A percentile compares a stretch with the other conserved stretches of the same genome.
These are phyloP conservation scores for Cryptosporidium sp. DNA, from an alignment of 169 alveolate genomes.

Conservation along the genomic window DNA sequence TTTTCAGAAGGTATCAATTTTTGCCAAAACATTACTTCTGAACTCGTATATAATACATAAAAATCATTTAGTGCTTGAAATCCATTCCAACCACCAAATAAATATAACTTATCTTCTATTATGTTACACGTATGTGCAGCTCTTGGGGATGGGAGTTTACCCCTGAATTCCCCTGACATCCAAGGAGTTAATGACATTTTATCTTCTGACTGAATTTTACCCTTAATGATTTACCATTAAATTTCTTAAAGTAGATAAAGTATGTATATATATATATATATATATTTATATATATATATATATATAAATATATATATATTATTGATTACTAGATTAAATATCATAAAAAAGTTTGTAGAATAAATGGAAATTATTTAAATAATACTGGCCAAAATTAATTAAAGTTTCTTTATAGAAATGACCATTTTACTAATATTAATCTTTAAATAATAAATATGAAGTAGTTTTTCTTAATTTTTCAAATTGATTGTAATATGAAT, in stretches of 20 bases:
- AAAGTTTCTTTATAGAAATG: neutral
- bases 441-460: too few species aligned
- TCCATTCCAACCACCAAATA: slow-evolving; percentile 86
- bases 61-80: slow-evolving; percentile 82
- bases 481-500: neutral
- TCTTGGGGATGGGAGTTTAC: slow-evolving; percentile 82
- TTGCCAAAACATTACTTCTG: slow-evolving; percentile 79
- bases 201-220: neutral
- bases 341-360: neutral
- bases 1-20: slow-evolving; percentile 79
- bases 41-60: slow-evolving; percentile 80
- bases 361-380: too few species aligned
- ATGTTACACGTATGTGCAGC: slow-evolving; percentile 85
- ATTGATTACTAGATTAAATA: neutral
- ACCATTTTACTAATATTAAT: neutral
- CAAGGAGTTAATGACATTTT: slow-evolving; percentile 55
- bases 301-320: too few species aligned
- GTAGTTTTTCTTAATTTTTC: neutral
- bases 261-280: too few species aligned
- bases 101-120: slow-evolving; percentile 78
- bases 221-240: neutral
- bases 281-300: too few species aligned
- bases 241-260: neutral
- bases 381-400: neutral
- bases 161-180: slow-evolving; percentile 76